phyloP scores from a whole-genome alignment of 1,284 basidiomycete genomes.

The Fomitopsis schrenkii region DNA sequence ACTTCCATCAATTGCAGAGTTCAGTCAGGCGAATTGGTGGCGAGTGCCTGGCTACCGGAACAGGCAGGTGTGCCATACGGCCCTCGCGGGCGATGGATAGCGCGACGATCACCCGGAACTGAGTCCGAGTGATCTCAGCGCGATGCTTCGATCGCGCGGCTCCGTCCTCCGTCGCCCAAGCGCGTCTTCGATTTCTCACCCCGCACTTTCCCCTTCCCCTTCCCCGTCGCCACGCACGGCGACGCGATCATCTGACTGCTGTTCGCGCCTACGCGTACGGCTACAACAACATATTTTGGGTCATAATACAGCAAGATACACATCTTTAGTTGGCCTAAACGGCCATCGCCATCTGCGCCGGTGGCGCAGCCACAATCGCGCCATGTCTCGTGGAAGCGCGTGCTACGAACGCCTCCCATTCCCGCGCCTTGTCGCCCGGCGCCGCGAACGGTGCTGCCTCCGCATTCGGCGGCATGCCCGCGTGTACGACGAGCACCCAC shows the following conservation, averaged over 20 bases:
- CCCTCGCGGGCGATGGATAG: not conserved
- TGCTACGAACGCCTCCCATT: slow-evolving; percentile 5
- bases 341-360: not conserved
- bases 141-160: not conserved
- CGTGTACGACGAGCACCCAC: slow-evolving; percentile 39
- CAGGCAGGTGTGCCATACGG: not conserved
- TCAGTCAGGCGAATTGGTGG: not conserved
- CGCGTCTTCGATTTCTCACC: not conserved
- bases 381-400: not conserved
- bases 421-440: not conserved
- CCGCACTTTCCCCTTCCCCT: not conserved
- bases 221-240: not conserved
- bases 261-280: not conserved
- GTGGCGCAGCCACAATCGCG: not conserved
- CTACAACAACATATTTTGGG: not conserved
- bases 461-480: slow-evolving; percentile 11
- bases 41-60: not conserved
- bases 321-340: not conserved
- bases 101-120: not conserved
- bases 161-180: not conserved
- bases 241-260: not conserved
- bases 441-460: slow-evolving; percentile 5
- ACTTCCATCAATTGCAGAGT: not conserved
- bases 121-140: not conserved
- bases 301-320: not conserved